phyloP scores from a whole-genome alignment of 805 yeast genomes.

The Tetrapisispora namnaoensis region DNA sequence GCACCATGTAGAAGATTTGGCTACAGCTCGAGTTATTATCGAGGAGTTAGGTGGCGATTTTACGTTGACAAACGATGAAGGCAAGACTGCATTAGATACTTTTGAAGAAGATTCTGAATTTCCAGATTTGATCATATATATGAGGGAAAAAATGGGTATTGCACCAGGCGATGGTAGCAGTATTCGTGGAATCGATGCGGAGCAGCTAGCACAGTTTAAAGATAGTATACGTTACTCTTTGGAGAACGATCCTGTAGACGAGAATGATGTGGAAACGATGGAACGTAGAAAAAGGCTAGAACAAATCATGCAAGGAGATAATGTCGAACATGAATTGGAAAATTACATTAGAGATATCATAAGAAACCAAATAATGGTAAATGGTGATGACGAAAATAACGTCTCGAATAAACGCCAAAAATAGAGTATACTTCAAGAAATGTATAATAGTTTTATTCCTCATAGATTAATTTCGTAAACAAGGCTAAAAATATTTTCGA shows the following conservation, averaged over 20 bases:
- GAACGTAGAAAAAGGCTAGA: constrained; percentile 57
- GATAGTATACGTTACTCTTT: constrained; percentile 48
- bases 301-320: constrained; percentile 64
- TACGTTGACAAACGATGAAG: constrained; percentile 57
- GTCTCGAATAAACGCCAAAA: constrained; percentile 32
- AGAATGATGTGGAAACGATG: constrained; percentile 36
- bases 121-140: constrained; percentile 64
- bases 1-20: constrained; percentile 73
- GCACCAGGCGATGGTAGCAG: constrained; percentile 16
- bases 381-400: constrained; percentile 10
- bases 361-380: constrained; percentile 38
- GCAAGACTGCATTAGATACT: constrained; percentile 61
- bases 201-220: constrained; percentile 25
- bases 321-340: constrained; percentile 70
- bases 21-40: constrained; percentile 55
- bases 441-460: neutral
- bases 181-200: constrained; percentile 21
- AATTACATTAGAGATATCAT: constrained; percentile 59
- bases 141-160: constrained; percentile 35
- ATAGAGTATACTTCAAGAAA: constrained; percentile 4
- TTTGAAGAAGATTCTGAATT: constrained; percentile 79
- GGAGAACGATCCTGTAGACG: constrained; percentile 36
- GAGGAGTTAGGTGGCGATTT: constrained; percentile 62
- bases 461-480: neutral
- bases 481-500: neutral